These are phyloP conservation scores for Xylaria telfairii DNA, from an alignment of 495 filamentous ascomycete genomes.

Conservation along the genomic window DNA sequence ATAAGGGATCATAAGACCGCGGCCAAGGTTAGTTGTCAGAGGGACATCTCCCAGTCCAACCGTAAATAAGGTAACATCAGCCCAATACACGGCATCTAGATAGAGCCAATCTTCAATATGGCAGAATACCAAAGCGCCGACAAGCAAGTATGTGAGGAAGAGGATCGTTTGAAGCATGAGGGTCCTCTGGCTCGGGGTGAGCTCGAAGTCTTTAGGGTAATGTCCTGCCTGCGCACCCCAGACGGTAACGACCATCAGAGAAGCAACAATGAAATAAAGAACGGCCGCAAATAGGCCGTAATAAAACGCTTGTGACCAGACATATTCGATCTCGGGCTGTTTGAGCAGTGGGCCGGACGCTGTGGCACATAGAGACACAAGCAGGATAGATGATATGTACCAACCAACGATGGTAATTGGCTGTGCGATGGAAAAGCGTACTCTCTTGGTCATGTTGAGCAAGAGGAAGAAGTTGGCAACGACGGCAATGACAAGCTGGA, in stretches of 20 bases:
- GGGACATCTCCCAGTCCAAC: conserved; percentile 78
- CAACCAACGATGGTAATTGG: conserved; percentile 68
- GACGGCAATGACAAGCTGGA: conserved; percentile 74
- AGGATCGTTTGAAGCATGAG: conserved; percentile 88
- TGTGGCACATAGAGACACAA: conserved; percentile 64
- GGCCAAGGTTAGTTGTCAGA: conserved; percentile 60
- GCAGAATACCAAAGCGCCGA: conserved; percentile 74
- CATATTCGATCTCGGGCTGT: conserved; percentile 57
- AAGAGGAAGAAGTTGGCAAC: conserved; percentile 74
- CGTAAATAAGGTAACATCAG: conserved; percentile 83
- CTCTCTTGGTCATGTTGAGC: conserved; percentile 80
- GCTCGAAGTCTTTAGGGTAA: conserved; percentile 71
- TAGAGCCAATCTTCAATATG: conserved; percentile 79
- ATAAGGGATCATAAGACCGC: conserved; percentile 77
- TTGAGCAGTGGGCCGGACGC: conserved; percentile 58
- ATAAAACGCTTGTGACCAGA: conserved; percentile 76
- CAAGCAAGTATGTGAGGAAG: conserved; percentile 75
- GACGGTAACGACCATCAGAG: conserved; percentile 72
- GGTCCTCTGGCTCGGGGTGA: conserved; percentile 77
- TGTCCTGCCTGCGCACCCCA: conserved; percentile 67
- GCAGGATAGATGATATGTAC: conserved; percentile 70
- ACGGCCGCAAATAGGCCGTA: conserved; percentile 79
- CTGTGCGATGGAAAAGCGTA: conserved; percentile 80
- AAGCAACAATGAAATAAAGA: conserved; percentile 77
- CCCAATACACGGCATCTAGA: conserved; percentile 82